Evolutionary conservation across 139 green algal genomes (phyloP).

Genomic region (Gonium pectorale): DNA sequence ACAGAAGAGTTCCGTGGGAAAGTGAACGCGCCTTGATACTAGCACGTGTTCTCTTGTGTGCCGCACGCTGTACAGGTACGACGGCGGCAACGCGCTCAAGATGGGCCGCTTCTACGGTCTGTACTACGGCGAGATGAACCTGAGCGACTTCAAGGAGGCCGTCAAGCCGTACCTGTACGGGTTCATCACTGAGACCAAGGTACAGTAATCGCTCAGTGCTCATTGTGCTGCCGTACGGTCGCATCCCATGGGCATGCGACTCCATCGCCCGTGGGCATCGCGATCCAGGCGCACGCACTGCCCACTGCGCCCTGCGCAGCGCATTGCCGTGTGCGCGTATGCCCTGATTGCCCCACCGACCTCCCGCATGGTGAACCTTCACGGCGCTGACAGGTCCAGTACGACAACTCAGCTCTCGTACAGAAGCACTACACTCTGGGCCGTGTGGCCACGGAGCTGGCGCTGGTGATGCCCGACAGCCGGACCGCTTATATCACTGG

Average conservation of each 20-base stretch:
- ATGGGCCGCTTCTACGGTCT: conserved; percentile 9
- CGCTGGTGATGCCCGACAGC: conserved; percentile 45
- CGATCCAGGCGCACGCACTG: too few relatives aligned
- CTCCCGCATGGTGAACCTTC: too few relatives aligned
- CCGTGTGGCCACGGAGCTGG: conserved; percentile 45
- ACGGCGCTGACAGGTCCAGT: conserved; percentile 16
- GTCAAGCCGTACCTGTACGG: conserved; percentile 53
- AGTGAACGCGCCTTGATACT: too few relatives aligned
- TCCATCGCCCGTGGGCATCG: too few relatives aligned
- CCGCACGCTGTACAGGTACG: conserved; percentile 2
- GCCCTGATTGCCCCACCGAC: too few relatives aligned
- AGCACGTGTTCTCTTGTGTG: too few relatives aligned
- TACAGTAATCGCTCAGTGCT: too few relatives aligned
- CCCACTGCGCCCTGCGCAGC: too few relatives aligned
- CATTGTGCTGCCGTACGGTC: too few relatives aligned
- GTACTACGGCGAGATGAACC: conserved; percentile 31
- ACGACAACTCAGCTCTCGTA: background rate
- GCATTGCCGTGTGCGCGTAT: too few relatives aligned
- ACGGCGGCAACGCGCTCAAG: conserved; percentile 2
- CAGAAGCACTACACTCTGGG: conserved; percentile 53
- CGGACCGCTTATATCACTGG: conserved; percentile 53
- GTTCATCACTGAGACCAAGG: conserved; percentile 46
- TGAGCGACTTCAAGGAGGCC: conserved; percentile 3
- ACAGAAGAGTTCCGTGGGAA: too few relatives aligned
- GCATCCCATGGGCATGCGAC: too few relatives aligned